Evolutionary conservation across 2,329 filamentous ascomycete genomes (phyloP).

Genomic region (Stagonosporopsis tanaceti): DNA sequence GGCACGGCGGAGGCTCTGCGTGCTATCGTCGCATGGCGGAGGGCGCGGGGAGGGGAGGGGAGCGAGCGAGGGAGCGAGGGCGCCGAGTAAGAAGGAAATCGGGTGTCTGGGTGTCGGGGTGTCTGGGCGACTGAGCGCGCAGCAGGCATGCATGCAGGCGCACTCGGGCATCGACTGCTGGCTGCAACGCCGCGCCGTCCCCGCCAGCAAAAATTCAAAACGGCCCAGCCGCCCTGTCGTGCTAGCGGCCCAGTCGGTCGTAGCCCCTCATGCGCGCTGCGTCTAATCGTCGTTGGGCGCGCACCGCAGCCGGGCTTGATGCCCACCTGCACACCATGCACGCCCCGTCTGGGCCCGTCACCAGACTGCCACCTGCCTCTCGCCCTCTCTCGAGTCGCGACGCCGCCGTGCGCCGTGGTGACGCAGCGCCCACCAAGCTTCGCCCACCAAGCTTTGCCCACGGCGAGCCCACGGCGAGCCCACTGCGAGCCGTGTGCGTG

Average conservation of each 20-base stretch:
- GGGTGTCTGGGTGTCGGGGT: not conserved
- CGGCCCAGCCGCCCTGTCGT: constrained; percentile 25
- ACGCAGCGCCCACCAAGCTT: constrained; percentile 9
- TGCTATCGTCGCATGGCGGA: constrained; percentile 26
- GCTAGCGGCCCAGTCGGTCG: constrained; percentile 28
- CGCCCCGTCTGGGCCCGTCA: constrained; percentile 9
- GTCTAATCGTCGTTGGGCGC: constrained; percentile 36
- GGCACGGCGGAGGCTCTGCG: constrained; percentile 6
- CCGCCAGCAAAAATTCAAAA: constrained; percentile 39
- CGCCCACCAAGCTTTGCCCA: too few species aligned
- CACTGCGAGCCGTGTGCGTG: too few species aligned
- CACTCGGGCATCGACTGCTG: constrained; percentile 33
- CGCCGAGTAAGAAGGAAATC: not conserved
- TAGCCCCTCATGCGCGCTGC: constrained; percentile 34
- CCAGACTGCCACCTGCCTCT: constrained; percentile 4
- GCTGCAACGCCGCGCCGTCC: constrained; percentile 22
- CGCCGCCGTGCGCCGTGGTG: constrained; percentile 10
- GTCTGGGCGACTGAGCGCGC: constrained; percentile 22
- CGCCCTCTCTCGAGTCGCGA: not conserved
- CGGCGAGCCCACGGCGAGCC: too few species aligned
- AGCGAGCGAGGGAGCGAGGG: constrained; percentile 13
- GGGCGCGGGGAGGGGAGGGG: not conserved
- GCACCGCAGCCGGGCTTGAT: constrained; percentile 23
- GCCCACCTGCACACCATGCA: constrained; percentile 11
- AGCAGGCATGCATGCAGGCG: constrained; percentile 30